Evolutionary conservation across 495 filamentous ascomycete genomes (phyloP).

Genomic region (Aspergillus sclerotioniger): DNA sequence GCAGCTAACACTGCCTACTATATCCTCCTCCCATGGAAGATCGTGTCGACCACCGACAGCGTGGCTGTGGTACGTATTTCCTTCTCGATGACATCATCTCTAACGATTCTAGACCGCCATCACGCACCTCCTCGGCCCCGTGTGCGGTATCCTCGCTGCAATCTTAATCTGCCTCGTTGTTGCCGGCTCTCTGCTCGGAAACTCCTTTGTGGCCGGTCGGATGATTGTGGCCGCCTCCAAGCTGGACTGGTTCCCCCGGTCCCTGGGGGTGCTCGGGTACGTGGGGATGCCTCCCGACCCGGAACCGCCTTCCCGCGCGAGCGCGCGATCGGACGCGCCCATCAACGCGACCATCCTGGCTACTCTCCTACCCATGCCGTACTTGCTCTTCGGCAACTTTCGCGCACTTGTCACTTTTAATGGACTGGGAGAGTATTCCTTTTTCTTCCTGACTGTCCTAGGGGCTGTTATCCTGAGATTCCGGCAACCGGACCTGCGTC

Average conservation of each 20-base stretch:
- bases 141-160: conserved; percentile 13
- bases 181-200: conserved; percentile 21
- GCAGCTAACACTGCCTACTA: conserved; percentile 22
- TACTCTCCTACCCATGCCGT: conserved; percentile 12
- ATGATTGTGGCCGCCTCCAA: conserved; percentile 23
- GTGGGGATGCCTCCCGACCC: conserved; percentile 5
- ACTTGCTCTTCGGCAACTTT: conserved; percentile 22
- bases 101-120: conserved; percentile 16
- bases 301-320: background rate
- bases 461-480: conserved; percentile 19
- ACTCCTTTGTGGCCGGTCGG: conserved; percentile 22
- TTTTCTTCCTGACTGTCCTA: conserved; percentile 22
- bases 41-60: conserved; percentile 21
- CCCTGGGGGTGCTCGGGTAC: conserved; percentile 16
- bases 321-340: conserved; percentile 14
- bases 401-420: conserved; percentile 23
- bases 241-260: conserved; percentile 19
- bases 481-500: conserved; percentile 14
- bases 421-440: conserved; percentile 20
- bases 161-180: conserved; percentile 19
- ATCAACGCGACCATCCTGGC: conserved; percentile 22
- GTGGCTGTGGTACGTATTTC: conserved; percentile 19
- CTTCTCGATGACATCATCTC: background rate
- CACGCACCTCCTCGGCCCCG: conserved; percentile 17
- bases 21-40: conserved; percentile 21